These are phyloP conservation scores for Spathaspora sp. DNA, from an alignment of 1,139 yeast species.

Conservation along the genomic window DNA sequence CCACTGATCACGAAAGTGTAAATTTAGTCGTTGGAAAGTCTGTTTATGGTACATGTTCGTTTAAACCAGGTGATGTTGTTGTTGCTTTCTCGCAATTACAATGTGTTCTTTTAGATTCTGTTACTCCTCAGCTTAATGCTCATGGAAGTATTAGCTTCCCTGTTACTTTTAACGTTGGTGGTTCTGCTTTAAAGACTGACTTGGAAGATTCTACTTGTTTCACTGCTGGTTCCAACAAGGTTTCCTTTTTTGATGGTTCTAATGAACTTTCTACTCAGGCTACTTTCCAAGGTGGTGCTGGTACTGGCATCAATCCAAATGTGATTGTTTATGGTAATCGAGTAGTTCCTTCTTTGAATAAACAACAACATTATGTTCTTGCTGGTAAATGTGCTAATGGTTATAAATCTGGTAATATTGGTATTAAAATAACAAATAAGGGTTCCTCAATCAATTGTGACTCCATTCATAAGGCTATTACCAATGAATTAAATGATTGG, in stretches of 20 bases:
- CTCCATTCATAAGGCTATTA: constrained; percentile 16
- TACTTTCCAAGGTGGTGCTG: constrained; percentile 12
- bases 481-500: constrained; percentile 23
- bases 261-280: constrained; percentile 18
- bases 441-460: constrained; percentile 19
- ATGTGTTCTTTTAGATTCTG: constrained; percentile 22
- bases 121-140: constrained; percentile 3
- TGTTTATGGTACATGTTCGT: constrained; percentile 27
- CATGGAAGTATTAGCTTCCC: constrained; percentile 22
- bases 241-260: constrained; percentile 28
- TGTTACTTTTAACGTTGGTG: constrained; percentile 26
- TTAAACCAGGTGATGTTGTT: constrained; percentile 22
- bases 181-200: constrained; percentile 19
- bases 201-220: constrained; percentile 18
- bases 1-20: constrained; percentile 15
- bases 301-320: constrained; percentile 17
- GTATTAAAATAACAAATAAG: constrained; percentile 11
- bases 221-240: constrained; percentile 23
- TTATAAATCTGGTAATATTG: constrained; percentile 21
- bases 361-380: constrained; percentile 14
- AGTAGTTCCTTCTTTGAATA: constrained; percentile 13
- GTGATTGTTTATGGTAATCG: constrained; percentile 7
- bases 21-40: constrained; percentile 24
- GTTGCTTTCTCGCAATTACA: constrained; percentile 21
- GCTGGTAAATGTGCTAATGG: constrained; percentile 24